Evolutionary conservation across 345 rosid species (phyloP).

Genomic region (Hibiscus trionum): DNA sequence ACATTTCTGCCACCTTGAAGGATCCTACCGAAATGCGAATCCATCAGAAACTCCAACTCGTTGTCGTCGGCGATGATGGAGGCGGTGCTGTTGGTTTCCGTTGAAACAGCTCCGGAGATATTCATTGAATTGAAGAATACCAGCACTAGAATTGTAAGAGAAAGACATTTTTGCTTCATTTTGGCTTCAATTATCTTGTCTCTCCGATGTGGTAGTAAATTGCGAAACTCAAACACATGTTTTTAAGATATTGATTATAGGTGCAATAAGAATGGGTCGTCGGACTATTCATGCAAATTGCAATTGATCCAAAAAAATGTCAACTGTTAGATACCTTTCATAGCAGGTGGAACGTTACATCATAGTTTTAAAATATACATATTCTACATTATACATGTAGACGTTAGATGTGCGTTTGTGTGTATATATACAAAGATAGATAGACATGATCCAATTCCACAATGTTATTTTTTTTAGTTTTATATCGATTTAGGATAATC

Average conservation of each 20-base stretch:
- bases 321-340: not conserved
- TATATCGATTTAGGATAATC: too few species aligned
- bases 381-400: too few species aligned
- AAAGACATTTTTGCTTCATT: not conserved
- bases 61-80: not conserved
- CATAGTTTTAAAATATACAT: too few species aligned
- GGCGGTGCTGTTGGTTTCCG: not conserved
- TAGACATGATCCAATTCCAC: too few species aligned
- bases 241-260: not conserved
- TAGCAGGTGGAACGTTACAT: too few species aligned
- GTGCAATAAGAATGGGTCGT: too few species aligned
- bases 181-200: not conserved
- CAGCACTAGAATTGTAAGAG: not conserved
- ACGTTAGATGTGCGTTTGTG: too few species aligned
- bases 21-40: not conserved
- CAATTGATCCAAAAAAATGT: not conserved
- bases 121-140: not conserved
- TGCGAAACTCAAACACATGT: not conserved
- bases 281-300: not conserved
- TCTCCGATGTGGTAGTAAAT: not conserved
- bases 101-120: not conserved
- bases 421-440: too few species aligned
- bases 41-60: slow-evolving; percentile 6
- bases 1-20: slow-evolving; percentile 4
- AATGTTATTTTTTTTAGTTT: too few species aligned